Evolutionary conservation across 305 asterid genomes (phyloP).

Genomic region (Fraxinus ornus): DNA sequence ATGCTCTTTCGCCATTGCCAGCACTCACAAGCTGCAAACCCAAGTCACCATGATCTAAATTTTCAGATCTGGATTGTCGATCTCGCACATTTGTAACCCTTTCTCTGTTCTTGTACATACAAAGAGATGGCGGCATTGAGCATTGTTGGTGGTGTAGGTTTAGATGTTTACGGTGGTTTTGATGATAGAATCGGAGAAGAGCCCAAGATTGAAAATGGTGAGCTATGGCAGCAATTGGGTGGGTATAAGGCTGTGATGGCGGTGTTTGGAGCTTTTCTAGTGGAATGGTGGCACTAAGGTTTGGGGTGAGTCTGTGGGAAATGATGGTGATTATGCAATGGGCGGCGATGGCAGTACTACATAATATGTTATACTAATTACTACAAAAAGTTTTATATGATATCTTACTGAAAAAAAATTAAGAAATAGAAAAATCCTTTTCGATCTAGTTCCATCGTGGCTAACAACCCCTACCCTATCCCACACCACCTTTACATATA

Average conservation of each 20-base stretch:
- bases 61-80: too few species aligned
- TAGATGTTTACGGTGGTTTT: background rate
- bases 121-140: background rate
- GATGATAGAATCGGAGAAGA: background rate
- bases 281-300: background rate
- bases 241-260: background rate
- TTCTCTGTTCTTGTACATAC: too few species aligned
- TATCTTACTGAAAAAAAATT: background rate
- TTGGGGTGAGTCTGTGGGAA: background rate
- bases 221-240: background rate
- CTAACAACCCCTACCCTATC: slow-evolving; percentile 23
- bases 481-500: background rate
- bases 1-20: background rate
- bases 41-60: too few species aligned
- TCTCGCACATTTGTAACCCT: too few species aligned
- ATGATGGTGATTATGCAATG: background rate
- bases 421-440: background rate
- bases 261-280: background rate
- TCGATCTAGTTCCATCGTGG: slow-evolving; percentile 42
- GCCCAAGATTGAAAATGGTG: background rate
- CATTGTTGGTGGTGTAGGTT: background rate
- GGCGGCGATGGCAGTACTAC: background rate
- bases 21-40: too few species aligned
- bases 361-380: background rate
- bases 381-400: background rate